Base-by-base conservation (phyloP, 805 yeast species). In the Cyberlindnera xylosilytica region DNA sequence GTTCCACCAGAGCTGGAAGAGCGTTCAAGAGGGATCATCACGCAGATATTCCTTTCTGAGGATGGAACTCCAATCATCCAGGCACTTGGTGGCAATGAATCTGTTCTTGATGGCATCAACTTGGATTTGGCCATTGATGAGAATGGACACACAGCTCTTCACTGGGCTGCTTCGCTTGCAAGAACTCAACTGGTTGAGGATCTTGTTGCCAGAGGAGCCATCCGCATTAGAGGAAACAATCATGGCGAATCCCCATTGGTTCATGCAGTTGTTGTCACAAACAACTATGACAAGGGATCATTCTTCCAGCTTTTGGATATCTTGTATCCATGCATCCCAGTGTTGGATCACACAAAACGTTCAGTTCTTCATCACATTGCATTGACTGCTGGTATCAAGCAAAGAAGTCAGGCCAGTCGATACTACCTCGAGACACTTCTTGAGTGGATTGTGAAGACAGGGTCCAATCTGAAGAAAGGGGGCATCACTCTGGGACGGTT, bases 141-240 rank as follows among this genome's bases (percentile, higher is more conserved):
- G 53, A 79, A 83, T 44, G 97, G 98, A 1, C 93, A 93, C 58
- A 84, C 96, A 0, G 88, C 96, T 0, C 71, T 93, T 44, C 99
- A 93, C 63, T 87, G 98, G 95, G 95, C 97, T 4, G 81, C 97
- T 13, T 87, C 97, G 0, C 73, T 93, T 61, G 98, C 95, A 0
- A 79, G 87, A 44, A 64, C 82, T 2, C 68, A 79, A 3, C 70
- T 90, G 39, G 91, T 88, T 3, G 77, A 69, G 34, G 81, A 81
- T 30, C 70, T 87, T 13, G 83, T 93, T 23, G 67, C 74, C 30
- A 70, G 74, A 34, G 86, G 87, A 12, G 81, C 95, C 1, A 74
- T 77, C 47, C 73, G 91, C 30, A 72, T 79, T 8, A 66, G 89
- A 77, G 74, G 93, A 34, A 95, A 91, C 62, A 77, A 77, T 50